Evolutionary conservation across 371 early-diverging fungal species (phyloP), one percentile per base, ranked within the genome.

Genomic region (Fennellomyces sp.): DNA sequence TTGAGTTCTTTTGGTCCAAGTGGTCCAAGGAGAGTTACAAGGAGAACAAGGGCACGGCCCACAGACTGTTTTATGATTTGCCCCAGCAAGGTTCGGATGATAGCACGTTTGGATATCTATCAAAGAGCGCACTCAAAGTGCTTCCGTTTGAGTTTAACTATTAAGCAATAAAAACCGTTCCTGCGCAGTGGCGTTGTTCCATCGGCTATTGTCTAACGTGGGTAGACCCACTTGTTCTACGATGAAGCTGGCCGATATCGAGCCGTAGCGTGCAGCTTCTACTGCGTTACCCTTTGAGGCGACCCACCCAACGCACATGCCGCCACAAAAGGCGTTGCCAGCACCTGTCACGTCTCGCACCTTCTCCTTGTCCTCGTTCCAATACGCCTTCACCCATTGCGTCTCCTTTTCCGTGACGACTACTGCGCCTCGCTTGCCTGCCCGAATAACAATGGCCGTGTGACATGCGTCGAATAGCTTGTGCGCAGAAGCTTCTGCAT

Each of bases 41-140:
- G n/a, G 68, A 81, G 42, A 85, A 90, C 60, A 88, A 87, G 38
- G 71, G 76, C 0, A 61, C 89, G 50, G 91, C 91, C 5, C 75
- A 88, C 23, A 72, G 85, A 8, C 65, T 92, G 68, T 94, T 94
- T 68, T 94, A 88, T 71, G 93, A 94, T 70, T 63, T 93, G 61
- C 89, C 89, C 3, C 82, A 85, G 31, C 87, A 90, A 27, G 88
- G 82, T 3, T 68, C 69, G 27, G 26, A 63, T n/a, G 86, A 86
- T 38, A 89, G 90, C 17, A 91, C 91, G 10, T 82, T 84, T 64
- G 62, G 75, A n/a, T 91, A 87, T 65, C 78, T 92, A 33, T 83
- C 85, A 5, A 63, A 64, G 28, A 62, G 62, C 39, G 66, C 64
- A 15, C 56, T 74, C 31, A 65, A 65, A 29, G 50, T 57, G 23